Base-by-base conservation (phyloP, 2,329 filamentous ascomycete genomes). In the Verticillium isaacii region DNA sequence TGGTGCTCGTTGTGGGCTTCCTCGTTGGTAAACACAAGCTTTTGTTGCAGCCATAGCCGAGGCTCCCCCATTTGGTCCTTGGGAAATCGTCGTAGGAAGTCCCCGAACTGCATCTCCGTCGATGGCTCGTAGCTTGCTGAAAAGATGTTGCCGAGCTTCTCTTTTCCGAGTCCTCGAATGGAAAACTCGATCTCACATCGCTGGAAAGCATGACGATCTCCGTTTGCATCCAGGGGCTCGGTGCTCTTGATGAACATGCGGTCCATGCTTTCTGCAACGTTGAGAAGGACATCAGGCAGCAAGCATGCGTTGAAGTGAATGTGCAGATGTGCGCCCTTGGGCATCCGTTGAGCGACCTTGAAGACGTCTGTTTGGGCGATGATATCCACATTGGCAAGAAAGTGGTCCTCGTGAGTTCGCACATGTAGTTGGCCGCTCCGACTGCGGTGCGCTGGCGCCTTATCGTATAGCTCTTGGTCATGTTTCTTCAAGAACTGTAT, bases 261-360 rank as follows among this genome's bases (percentile, higher is more conserved):
- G 1, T 81, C 69, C 78, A 88, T 85, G 5, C 64, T 78, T 77
- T 78, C 83, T 66, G 77, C 84, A 66, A 78, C 78, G 25, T 77
- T 73, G 14, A 92, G 77, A 19, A 92, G 77, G 5, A 86, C 80
- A 1, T 78, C 72, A 11, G 89, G 88, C 15, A 80, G 77, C 5
- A 92, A 77, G 63, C 89, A 90, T n/a, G 89, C 83, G 71, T 92
- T 93, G 78, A 91, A 92, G 72, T 93, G 90, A 29, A 91, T 83
- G 72, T 93, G 90, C 29, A 92, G 77, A 70, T 92, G 87, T 0
- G 83, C 83, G 2, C 89, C 90, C 72, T 93, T 93, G 52, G 90
- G 90, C 78, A 90, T 83, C 61, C 72, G 69, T 37, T 76, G 76
- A 5, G 86, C 83, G 32, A 89, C 80, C 32, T 77, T 66, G 66